Evolutionary conservation across 2,329 filamentous ascomycete species (phyloP).

Genomic region (Periconia sp.): DNA sequence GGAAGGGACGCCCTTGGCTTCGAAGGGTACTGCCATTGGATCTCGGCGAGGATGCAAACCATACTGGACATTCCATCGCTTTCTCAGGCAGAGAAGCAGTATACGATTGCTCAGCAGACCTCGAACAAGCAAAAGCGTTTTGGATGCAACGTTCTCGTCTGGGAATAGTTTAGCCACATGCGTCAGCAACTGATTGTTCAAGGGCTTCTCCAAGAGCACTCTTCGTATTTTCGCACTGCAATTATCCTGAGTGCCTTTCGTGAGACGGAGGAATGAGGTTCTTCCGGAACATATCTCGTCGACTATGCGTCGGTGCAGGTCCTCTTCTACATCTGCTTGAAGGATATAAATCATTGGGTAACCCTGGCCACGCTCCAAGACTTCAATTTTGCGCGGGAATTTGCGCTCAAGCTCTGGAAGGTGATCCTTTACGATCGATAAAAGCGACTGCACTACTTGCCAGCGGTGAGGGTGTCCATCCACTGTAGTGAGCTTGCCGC

Average conservation of each 20-base stretch:
- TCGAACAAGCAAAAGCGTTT: conserved; percentile 58
- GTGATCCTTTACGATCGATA: conserved; percentile 31
- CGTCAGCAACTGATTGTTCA: no score
- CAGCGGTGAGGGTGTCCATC: conserved; percentile 47
- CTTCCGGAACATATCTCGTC: conserved; percentile 35
- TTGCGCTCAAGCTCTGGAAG: conserved; percentile 37
- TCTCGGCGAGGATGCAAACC: conserved; percentile 50
- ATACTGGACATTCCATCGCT: conserved; percentile 68
- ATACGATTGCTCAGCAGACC: conserved; percentile 65
- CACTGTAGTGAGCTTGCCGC: conserved; percentile 43
- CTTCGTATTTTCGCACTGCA: conserved; percentile 24
- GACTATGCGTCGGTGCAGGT: conserved; percentile 31
- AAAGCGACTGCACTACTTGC: conserved; percentile 39
- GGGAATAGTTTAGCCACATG: conserved; percentile 34
- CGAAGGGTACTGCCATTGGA: conserved; percentile 65
- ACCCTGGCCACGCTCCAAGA: conserved; percentile 41
- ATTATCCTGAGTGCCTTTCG: conserved; percentile 33
- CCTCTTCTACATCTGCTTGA: conserved; percentile 38
- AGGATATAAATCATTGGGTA: conserved; percentile 64
- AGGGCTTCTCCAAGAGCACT: no score
- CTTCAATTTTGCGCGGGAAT: conserved; percentile 54
- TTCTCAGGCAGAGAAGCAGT: conserved; percentile 60
- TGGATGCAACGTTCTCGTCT: conserved; percentile 46
- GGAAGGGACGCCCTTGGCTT: conserved; percentile 64
- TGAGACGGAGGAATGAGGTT: conserved; percentile 23